Base-by-base conservation (phyloP, 176 grass and related monocot genomes). In the Lolium perenne region DNA sequence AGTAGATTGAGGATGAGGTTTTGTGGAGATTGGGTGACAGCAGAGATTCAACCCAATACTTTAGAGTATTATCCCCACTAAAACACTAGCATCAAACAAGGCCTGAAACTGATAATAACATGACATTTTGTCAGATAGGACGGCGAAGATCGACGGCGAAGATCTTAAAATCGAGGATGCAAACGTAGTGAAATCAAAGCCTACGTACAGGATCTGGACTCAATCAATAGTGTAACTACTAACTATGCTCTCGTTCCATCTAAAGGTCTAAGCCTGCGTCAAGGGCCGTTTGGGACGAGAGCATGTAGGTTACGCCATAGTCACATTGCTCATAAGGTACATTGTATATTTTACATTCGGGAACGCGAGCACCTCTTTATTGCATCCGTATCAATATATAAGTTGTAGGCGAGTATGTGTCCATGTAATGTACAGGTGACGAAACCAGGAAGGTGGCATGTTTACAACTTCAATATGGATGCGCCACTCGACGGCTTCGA, bases 401-500 rank as follows among this genome's bases (percentile, higher is more conserved):
- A 10, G 3, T 12, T 1, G 2, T 16, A 22, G 9, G n/a, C 8
- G 14, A 56, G 81, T 26, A 18, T 20, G 8, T 46, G 22, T 26
- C 3, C 56, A 63, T 90, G 70, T 86, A 87, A 63, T 90, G 70
- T 86, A 87, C 85, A 84, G 1, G 55, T 21, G 13, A 64, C 11
- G 1, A 11, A 76, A 61, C 23, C 86, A 63, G 56, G 38, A 16
- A 3, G 6, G 46, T 29, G 21, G 12, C 9, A 3, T 9, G 51
- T 41, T 69, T 89, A 95, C 80, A 95, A 71, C 60, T 84, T 98
- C 26, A 98, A 74, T 86, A 98, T 91, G 79, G 96, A 91, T 41
- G 96, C 93, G 22, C 93, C 96, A 59, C 96, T 98, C 17, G 96
- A 98, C n/a, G 96, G 96, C 86, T 94, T 98, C 14, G 96, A 98